Evolutionary conservation across 2,329 filamentous ascomycete genomes (phyloP), one percentile per base, ranked within the genome.

Genomic region (Knoxdaviesia capensis): DNA sequence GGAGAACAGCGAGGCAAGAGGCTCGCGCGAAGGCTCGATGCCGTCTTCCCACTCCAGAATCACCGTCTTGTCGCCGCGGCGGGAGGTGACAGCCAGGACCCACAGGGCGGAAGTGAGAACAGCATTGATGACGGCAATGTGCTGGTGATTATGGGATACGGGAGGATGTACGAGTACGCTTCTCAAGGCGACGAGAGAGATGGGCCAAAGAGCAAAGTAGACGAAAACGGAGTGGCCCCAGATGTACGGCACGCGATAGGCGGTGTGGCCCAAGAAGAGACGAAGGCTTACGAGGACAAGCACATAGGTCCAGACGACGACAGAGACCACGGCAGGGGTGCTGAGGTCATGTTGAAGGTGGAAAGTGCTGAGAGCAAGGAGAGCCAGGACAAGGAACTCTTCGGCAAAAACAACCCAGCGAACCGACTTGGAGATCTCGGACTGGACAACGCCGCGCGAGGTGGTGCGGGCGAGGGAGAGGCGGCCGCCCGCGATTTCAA

Each of bases 141-240:
- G 65, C 54, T 80, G 69, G 4, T 74, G 65, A 35, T 76, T 57
- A 42, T 56, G 59, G 6, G 81, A 82, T 20, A 20, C 20, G 40
- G 64, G 67, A 0, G 84, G 79, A 56, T 90, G 79, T 47, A 96
- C 76, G 45, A 96, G 61, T 41, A 74, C 78, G 3, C 88, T 94
- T 44, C 90, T 84, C 63, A 96, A 90, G 5, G 88, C 60, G 49
- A 85, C 64, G 29, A 88, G 48, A 6, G 69, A 68, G 52, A 87
- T 77, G 5, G 90, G 53, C 85, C 88, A 98, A 56, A 87, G 79
- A 42, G 77, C 64, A 43, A 72, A 70, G 58, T 98, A 98, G 42
- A 98, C 74, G 47, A 70, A 62, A 20, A 85, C 81, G 0, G 90
- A 96, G 59, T 98, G 90, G 54, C 88, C 87, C 90, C 90, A 98